Evolutionary conservation across 1,139 yeast species (phyloP).

Genomic region (Pichia sp.): DNA sequence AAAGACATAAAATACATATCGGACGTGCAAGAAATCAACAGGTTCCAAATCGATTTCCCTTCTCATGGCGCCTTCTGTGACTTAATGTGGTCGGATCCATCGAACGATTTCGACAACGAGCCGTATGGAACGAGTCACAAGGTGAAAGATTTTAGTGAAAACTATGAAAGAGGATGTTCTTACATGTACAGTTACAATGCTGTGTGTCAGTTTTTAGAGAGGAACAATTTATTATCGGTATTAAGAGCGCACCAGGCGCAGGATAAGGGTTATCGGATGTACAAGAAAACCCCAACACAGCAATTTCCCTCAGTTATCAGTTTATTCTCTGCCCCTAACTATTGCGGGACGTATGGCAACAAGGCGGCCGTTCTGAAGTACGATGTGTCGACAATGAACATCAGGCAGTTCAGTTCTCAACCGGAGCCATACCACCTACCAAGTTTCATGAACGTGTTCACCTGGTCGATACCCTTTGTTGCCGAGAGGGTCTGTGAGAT

Average conservation of each 20-base stretch:
- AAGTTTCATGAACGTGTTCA: constrained; percentile 93
- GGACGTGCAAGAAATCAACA: constrained; percentile 64
- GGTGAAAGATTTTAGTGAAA: constrained; percentile 45
- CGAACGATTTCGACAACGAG: constrained; percentile 73
- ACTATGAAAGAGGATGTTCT: constrained; percentile 88
- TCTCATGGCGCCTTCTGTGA: constrained; percentile 94
- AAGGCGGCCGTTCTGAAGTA: constrained; percentile 94
- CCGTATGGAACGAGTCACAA: constrained; percentile 40
- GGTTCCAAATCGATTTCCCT: constrained; percentile 86
- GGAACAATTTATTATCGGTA: constrained; percentile 73
- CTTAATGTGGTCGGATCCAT: constrained; percentile 93
- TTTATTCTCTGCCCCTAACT: constrained; percentile 94
- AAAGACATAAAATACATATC: constrained; percentile 73
- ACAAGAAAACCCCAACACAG: constrained; percentile 75
- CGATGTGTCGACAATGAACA: constrained; percentile 89
- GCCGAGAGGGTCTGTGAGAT: constrained; percentile 96
- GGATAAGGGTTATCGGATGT: constrained; percentile 95
- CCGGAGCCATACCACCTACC: constrained; percentile 99
- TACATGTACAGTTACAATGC: constrained; percentile 86
- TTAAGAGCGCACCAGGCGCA: constrained; percentile 98
- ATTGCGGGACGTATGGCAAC: constrained; percentile 87
- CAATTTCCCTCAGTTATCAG: constrained; percentile 94
- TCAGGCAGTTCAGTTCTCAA: constrained; percentile 85
- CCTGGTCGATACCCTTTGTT: constrained; percentile 97
- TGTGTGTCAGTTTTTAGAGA: constrained; percentile 72